Percentiles rank a stretch among this genome's conserved stretches.
phyloP scores from a whole-genome alignment of 2,329 filamentous ascomycete genomes.

The Lachnellula occidentalis region DNA sequence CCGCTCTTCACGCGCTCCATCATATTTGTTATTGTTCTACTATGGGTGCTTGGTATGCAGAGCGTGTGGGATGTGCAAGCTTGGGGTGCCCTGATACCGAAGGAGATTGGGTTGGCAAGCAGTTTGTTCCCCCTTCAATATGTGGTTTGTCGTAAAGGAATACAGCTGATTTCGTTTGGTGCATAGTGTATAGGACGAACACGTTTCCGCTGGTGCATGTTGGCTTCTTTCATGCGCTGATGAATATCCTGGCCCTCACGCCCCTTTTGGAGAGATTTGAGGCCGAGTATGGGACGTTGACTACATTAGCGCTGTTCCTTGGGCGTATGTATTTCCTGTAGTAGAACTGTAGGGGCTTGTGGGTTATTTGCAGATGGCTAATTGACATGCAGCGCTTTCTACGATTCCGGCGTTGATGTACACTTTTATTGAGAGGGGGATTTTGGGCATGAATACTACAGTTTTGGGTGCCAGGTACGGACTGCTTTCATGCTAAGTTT shows the following conservation, averaged over 20 bases:
- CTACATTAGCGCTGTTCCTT: conserved; percentile 80
- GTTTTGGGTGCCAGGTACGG: conserved; percentile 78
- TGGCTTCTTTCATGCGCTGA: conserved; percentile 70
- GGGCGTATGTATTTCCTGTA: conserved; percentile 62
- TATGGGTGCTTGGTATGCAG: conserved; percentile 67
- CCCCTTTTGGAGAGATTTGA: conserved; percentile 95
- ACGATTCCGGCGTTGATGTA: conserved; percentile 81
- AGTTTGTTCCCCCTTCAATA: conserved; percentile 48
- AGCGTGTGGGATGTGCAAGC: conserved; percentile 64
- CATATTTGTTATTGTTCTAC: conserved; percentile 57
- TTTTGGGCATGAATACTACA: conserved; percentile 65
- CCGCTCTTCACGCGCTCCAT: conserved; percentile 79
- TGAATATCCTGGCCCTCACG: conserved; percentile 74
- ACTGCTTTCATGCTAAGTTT: background rate
- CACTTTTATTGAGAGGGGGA: conserved; percentile 66
- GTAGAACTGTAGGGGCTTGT: background rate
- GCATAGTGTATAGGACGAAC: conserved; percentile 81
- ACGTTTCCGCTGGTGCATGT: conserved; percentile 86
- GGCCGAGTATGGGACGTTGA: conserved; percentile 83
- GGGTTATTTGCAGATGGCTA: background rate
- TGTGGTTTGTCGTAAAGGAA: background rate
- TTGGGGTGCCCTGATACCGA: conserved; percentile 76
- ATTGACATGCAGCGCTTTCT: conserved; percentile 54
- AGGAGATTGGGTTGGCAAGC: conserved; percentile 63
- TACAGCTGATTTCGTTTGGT: background rate